phyloP scores from a whole-genome alignment of 305 asterid genomes.

The Fraxinus ornus region DNA sequence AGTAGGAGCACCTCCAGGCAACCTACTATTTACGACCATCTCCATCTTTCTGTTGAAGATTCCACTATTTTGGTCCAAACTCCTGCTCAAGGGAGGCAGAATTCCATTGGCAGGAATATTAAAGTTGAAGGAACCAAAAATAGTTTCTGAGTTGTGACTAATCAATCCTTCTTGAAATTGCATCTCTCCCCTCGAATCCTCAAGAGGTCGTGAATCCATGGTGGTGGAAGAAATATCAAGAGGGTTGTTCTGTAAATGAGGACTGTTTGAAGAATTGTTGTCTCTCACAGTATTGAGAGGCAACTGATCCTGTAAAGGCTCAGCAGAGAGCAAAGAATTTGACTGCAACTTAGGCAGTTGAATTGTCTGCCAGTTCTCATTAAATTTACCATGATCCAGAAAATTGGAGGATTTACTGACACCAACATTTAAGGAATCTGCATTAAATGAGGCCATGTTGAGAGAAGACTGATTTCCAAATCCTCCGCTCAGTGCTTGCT shows the following conservation, averaged over 20 bases:
- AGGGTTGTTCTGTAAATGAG: slow-evolving; percentile 36
- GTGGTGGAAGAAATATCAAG: slow-evolving; percentile 31
- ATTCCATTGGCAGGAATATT: slow-evolving; percentile 35
- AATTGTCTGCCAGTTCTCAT: slow-evolving; percentile 42
- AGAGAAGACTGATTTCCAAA: slow-evolving; percentile 43
- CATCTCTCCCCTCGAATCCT: slow-evolving; percentile 48
- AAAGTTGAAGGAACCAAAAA: slow-evolving; percentile 34
- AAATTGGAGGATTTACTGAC: slow-evolving; percentile 46
- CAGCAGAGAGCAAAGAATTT: slow-evolving; percentile 39
- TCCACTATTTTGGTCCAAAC: slow-evolving; percentile 37
- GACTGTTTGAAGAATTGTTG: slow-evolving; percentile 32
- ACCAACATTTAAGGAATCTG: slow-evolving; percentile 40
- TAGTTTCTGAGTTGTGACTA: slow-evolving; percentile 32
- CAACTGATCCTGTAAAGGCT: slow-evolving; percentile 44
- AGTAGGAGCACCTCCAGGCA: slow-evolving; percentile 29
- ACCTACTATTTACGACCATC: slow-evolving; percentile 34
- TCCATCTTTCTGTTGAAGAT: slow-evolving; percentile 34
- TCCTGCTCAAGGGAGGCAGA: slow-evolving; percentile 34
- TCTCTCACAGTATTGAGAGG: slow-evolving; percentile 37
- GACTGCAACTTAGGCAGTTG: slow-evolving; percentile 44
- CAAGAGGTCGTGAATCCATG: slow-evolving; percentile 37
- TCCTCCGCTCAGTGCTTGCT: slow-evolving; percentile 33
- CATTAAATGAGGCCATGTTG: slow-evolving; percentile 40
- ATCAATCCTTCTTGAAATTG: slow-evolving; percentile 47
- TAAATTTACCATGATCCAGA: slow-evolving; percentile 48